These are phyloP conservation scores for Plasmodium sp. DNA, from an alignment of 169 alveolate genomes.

Conservation along the genomic window DNA sequence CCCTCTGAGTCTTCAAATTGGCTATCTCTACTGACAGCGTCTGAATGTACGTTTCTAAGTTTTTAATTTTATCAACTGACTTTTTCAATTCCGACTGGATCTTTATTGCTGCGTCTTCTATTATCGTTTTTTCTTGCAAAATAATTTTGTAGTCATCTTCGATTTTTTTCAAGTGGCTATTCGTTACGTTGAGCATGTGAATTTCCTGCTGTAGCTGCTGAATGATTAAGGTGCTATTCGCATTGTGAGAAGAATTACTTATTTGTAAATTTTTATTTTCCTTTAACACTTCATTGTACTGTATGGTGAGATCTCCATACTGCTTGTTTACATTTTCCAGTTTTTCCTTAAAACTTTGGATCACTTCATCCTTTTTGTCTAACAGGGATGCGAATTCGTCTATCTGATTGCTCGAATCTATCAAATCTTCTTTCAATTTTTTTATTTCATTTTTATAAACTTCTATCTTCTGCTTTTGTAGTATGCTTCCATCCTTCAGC, in stretches of 20 bases:
- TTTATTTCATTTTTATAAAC: constrained; percentile 53
- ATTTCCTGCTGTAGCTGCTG: constrained; percentile 74
- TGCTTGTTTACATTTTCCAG: constrained; percentile 35
- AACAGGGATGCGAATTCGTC: constrained; percentile 66
- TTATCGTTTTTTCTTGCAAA: constrained; percentile 62
- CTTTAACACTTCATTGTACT: constrained; percentile 53
- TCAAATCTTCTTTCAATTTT: constrained; percentile 49
- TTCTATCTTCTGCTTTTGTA: constrained; percentile 38
- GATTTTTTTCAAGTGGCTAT: constrained; percentile 52
- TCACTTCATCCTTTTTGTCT: constrained; percentile 60
- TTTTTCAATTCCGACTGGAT: constrained; percentile 72
- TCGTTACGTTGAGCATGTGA: constrained; percentile 29
- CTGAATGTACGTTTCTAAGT: constrained; percentile 51
- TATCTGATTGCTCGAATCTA: constrained; percentile 65
- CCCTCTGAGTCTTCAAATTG: constrained; percentile 53
- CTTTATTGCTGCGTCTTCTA: constrained; percentile 74
- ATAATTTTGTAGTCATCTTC: constrained; percentile 67
- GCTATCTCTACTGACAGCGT: constrained; percentile 53
- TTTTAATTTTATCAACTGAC: constrained; percentile 69
- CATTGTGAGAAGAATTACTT: constrained; percentile 42
- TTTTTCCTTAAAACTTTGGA: constrained; percentile 45
- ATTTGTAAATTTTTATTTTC: constrained; percentile 60
- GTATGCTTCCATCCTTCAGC: constrained; percentile 36
- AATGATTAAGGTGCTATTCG: constrained; percentile 44
- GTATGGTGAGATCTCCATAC: constrained; percentile 13